Evolutionary conservation across 2,329 filamentous ascomycete species (phyloP).

Genomic region (Talaromyces sp.): DNA sequence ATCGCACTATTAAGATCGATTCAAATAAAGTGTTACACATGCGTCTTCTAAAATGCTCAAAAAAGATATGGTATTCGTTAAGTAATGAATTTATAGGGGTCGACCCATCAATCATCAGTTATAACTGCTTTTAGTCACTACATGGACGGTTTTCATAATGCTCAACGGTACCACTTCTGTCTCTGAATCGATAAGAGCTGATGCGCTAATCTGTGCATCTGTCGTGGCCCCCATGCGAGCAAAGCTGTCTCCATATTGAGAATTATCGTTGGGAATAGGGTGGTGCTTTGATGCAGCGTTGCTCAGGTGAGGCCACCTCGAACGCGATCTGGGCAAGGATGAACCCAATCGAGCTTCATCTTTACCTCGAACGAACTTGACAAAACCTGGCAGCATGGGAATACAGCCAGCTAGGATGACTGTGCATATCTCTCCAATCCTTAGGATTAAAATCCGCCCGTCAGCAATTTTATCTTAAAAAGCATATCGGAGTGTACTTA

Average conservation of each 20-base stretch:
- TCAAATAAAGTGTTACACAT: too few relatives aligned
- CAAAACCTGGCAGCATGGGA: slow-evolving; percentile 12
- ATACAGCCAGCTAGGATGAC: slow-evolving; percentile 11
- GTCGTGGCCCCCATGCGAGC: neutral
- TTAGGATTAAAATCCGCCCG: neutral
- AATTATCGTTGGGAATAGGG: neutral
- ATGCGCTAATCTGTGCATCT: slow-evolving; percentile 5
- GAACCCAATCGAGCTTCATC: neutral
- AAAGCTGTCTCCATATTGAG: neutral
- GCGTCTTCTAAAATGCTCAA: too few relatives aligned
- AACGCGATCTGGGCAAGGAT: neutral
- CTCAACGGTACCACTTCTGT: neutral
- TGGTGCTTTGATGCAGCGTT: neutral
- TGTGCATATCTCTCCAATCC: slow-evolving; percentile 10
- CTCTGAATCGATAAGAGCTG: neutral
- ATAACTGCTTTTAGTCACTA: neutral
- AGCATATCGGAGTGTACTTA: neutral
- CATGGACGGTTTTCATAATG: slow-evolving; percentile 5
- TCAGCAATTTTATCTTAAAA: neutral
- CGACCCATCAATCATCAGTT: neutral
- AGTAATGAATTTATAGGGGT: too few relatives aligned
- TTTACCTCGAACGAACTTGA: slow-evolving; percentile 5
- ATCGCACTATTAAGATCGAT: too few relatives aligned
- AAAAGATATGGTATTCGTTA: too few relatives aligned
- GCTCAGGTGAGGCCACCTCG: neutral